These are phyloP conservation scores for Lodderomyces beijingensis DNA, from an alignment of 1,139 yeast genomes.

Conservation along the genomic window DNA sequence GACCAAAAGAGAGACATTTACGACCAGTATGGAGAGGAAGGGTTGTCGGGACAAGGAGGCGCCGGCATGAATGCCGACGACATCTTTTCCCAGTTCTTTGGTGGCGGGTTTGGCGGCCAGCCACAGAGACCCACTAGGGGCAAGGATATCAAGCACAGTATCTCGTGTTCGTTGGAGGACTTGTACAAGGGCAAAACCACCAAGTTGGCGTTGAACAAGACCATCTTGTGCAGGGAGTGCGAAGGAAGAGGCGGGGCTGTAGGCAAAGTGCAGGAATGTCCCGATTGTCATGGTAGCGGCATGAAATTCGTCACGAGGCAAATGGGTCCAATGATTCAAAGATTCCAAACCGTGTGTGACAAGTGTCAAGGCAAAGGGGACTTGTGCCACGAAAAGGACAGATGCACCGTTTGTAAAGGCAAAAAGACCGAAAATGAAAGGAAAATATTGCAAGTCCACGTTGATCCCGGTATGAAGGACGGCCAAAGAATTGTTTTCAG, in stretches of 20 bases:
- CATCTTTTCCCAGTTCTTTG: conserved; percentile 87
- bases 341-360: conserved; percentile 94
- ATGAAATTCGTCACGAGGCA: conserved; percentile 90
- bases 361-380: conserved; percentile 92
- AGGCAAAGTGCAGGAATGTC: conserved; percentile 84
- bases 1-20: conserved; percentile 84
- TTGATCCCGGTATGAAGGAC: conserved; percentile 96
- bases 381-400: conserved; percentile 79
- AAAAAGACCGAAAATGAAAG: conserved; percentile 84
- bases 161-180: conserved; percentile 85
- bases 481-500: conserved; percentile 88
- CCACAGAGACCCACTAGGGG: conserved; percentile 87
- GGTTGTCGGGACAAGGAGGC: conserved; percentile 72
- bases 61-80: conserved; percentile 84
- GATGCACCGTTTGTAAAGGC: conserved; percentile 86
- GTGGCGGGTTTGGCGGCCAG: conserved; percentile 52
- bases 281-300: conserved; percentile 87
- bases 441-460: conserved; percentile 89
- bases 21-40: conserved; percentile 91
- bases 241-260: conserved; percentile 96
- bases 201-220: conserved; percentile 89
- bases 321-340: conserved; percentile 99
- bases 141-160: conserved; percentile 86
- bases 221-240: conserved; percentile 82
- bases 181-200: conserved; percentile 92